These are phyloP conservation scores for Hyphodiscus hymeniophilus DNA, from an alignment of 495 filamentous ascomycete species.

Conservation along the genomic window DNA sequence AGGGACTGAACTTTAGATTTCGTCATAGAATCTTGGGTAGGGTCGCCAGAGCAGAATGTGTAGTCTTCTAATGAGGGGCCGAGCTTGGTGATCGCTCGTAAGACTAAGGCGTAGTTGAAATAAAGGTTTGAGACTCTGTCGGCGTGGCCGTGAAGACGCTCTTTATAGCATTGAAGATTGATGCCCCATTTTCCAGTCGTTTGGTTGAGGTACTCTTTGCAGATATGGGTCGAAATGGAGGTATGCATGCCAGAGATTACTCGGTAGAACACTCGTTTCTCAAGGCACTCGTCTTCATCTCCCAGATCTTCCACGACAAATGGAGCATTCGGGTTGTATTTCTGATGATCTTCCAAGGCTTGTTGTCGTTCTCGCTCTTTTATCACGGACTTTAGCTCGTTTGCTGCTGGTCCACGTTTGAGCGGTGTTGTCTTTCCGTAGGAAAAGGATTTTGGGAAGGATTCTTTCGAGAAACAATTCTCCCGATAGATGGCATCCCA, in stretches of 20 bases:
- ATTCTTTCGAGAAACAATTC: slow-evolving; percentile 84
- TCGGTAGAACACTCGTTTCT: slow-evolving; percentile 95
- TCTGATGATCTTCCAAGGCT: slow-evolving; percentile 39
- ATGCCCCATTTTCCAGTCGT: slow-evolving; percentile 91
- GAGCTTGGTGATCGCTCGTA: slow-evolving; percentile 87
- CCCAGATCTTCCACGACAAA: slow-evolving; percentile 45
- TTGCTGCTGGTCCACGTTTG: slow-evolving; percentile 45
- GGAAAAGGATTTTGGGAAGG: slow-evolving; percentile 40
- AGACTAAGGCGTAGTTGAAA: slow-evolving; percentile 94
- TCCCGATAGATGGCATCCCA: slow-evolving; percentile 97
- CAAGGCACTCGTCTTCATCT: slow-evolving; percentile 82
- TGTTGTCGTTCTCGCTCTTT: slow-evolving; percentile 62
- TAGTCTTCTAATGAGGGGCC: slow-evolving; percentile 73
- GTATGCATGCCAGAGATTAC: slow-evolving; percentile 97
- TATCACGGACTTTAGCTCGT: slow-evolving; percentile 77
- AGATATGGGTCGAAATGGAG: slow-evolving; percentile 90
- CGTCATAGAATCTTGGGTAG: slow-evolving; percentile 65
- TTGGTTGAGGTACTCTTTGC: slow-evolving; percentile 94
- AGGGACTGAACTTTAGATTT: slow-evolving; percentile 70
- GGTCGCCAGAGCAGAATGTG: slow-evolving; percentile 87
- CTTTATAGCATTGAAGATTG: slow-evolving; percentile 82
- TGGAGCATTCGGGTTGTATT: slow-evolving; percentile 39
- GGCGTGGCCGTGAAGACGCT: slow-evolving; percentile 71
- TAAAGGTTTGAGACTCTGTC: slow-evolving; percentile 96
- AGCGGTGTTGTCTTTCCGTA: slow-evolving; percentile 23